phyloP scores from a whole-genome alignment of 805 yeast genomes.

The Candida coquimbonensis region DNA sequence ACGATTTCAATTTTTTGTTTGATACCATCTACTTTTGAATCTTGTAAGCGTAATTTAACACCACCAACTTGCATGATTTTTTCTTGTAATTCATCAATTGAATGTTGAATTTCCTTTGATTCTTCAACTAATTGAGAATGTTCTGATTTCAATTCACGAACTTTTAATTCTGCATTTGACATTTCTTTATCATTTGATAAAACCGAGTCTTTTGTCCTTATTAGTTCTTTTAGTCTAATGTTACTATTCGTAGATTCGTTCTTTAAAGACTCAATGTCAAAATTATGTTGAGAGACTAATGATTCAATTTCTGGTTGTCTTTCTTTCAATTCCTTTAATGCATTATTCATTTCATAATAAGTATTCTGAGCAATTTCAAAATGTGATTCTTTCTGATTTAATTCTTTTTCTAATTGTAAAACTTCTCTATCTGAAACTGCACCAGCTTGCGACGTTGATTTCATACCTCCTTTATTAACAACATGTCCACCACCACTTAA shows the following conservation, averaged over 20 bases:
- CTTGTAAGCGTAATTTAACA: conserved; percentile 68
- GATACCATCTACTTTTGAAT: conserved; percentile 73
- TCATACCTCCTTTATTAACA: conserved; percentile 73
- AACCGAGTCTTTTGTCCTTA: conserved; percentile 14
- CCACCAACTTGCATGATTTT: conserved; percentile 91
- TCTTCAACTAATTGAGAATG: conserved; percentile 40
- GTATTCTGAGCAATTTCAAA: conserved; percentile 44
- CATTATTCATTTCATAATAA: conserved; percentile 50
- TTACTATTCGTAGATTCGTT: conserved; percentile 46
- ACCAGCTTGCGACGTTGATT: conserved; percentile 29
- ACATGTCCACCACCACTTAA: conserved; percentile 93
- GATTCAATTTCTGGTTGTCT: conserved; percentile 64
- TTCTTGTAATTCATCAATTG: conserved; percentile 59
- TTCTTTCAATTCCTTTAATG: conserved; percentile 52
- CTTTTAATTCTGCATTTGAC: conserved; percentile 27
- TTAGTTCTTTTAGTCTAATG: conserved; percentile 34
- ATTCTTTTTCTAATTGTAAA: conserved; percentile 42
- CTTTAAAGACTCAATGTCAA: conserved; percentile 59
- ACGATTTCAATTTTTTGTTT: conserved; percentile 58
- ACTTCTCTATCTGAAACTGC: conserved; percentile 54
- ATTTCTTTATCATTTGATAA: conserved; percentile 30
- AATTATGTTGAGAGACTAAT: conserved; percentile 45
- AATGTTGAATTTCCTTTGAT: conserved; percentile 46
- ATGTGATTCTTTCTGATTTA: conserved; percentile 45
- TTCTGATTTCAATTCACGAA: conserved; percentile 32